Conservation (phyloP, 148 eudicot genomes). For the Rhododendron kiyosumense region DNA sequence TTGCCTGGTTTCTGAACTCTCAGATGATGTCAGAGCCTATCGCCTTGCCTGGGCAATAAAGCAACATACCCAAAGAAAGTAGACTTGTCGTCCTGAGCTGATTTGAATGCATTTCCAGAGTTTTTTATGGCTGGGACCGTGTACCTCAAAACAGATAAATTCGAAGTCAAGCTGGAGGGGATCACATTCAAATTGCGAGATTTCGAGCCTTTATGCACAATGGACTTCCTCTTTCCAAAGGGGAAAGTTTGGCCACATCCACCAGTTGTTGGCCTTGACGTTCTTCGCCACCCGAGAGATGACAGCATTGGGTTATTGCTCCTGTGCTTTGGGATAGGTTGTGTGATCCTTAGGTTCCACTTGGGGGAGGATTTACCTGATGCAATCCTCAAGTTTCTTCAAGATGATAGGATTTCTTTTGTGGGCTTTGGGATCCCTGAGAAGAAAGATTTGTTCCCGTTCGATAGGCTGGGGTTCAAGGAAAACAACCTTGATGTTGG, state of each 20-base stretch:
- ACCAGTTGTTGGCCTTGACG: slow-evolving; percentile 35
- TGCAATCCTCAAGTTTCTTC: slow-evolving; percentile 22
- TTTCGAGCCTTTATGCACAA: slow-evolving; percentile 27
- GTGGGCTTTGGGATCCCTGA: slow-evolving; percentile 36
- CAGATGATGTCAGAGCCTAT: background rate
- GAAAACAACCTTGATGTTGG: slow-evolving; percentile 28
- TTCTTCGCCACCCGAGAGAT: slow-evolving; percentile 37
- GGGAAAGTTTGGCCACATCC: slow-evolving; percentile 21
- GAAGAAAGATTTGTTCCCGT: slow-evolving; percentile 33
- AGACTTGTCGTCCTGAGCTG: background rate
- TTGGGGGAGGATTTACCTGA: slow-evolving; percentile 21
- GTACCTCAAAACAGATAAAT: slow-evolving; percentile 29
- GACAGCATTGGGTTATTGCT: slow-evolving; percentile 18
- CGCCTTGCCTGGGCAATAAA: background rate
- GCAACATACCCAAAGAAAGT: background rate
- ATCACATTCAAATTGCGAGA: slow-evolving; percentile 30
- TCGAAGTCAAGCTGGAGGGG: slow-evolving; percentile 40
- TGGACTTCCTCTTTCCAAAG: slow-evolving; percentile 33
- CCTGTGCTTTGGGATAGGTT: slow-evolving; percentile 34
- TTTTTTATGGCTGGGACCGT: slow-evolving; percentile 26
- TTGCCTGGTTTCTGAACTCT: background rate
- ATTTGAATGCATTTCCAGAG: background rate
- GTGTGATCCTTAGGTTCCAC: slow-evolving; percentile 27
- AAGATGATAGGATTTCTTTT: slow-evolving; percentile 27
- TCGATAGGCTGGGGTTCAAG: slow-evolving; percentile 26